phyloP scores from a whole-genome alignment of 2,329 filamentous ascomycete species.

The Fusarium sp. region DNA sequence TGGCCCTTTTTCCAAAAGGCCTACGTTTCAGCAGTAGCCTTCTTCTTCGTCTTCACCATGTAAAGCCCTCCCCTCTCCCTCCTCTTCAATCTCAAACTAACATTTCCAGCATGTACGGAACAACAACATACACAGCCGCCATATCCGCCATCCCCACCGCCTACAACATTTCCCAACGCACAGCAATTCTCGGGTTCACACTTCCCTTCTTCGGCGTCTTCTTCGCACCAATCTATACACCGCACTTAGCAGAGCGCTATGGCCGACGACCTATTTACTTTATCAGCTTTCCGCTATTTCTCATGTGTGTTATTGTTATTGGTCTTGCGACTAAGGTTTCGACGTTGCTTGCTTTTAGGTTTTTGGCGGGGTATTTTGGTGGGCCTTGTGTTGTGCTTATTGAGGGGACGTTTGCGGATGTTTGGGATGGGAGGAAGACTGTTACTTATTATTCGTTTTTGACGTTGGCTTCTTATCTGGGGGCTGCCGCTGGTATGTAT shows the following conservation, averaged over 20 bases:
- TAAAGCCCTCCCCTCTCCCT: fast-evolving
- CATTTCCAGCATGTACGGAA: neutral
- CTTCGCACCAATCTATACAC: neutral
- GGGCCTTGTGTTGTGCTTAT: neutral
- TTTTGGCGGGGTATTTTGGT: neutral
- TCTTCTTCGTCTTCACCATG: neutral
- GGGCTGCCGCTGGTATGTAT: neutral
- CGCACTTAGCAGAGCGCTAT: neutral
- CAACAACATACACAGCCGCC: neutral
- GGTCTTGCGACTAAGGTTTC: neutral
- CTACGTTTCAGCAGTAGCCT: neutral
- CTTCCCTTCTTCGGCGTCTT: neutral
- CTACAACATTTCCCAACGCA: neutral
- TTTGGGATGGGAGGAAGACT: neutral
- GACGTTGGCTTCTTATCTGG: neutral
- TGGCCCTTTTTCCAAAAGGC: neutral
- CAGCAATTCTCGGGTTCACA: neutral
- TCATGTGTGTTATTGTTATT: neutral
- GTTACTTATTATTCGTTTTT: neutral
- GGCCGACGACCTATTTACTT: neutral
- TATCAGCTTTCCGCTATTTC: neutral
- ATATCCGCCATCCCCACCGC: neutral
- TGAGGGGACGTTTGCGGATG: neutral
- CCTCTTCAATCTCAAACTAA: no score
- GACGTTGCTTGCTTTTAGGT: neutral